Percentiles rank a stretch among this genome's conserved stretches.
phyloP scores from a whole-genome alignment of 192 early-diverging fungal genomes.

The Coemansia sp. region DNA sequence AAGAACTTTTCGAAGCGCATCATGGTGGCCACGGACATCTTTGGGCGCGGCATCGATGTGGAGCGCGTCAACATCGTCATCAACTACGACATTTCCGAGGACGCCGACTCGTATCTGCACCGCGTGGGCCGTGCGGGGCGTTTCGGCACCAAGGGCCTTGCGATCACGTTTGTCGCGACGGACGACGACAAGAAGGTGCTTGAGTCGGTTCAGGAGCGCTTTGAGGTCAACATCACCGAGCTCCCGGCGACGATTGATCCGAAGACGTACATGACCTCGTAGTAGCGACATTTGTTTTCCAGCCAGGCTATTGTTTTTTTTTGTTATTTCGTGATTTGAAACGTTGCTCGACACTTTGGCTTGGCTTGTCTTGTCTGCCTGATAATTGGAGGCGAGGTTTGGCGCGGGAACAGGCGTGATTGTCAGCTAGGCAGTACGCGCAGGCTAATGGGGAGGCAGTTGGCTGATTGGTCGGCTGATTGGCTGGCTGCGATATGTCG shows the following conservation, averaged over 20 bases:
- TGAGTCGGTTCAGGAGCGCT: slow-evolving; percentile 86
- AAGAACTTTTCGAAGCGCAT: slow-evolving; percentile 93
- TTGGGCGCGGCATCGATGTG: slow-evolving; percentile 98
- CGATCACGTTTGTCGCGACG: slow-evolving; percentile 87
- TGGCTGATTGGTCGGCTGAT: too few species aligned
- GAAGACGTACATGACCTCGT: slow-evolving; percentile 71
- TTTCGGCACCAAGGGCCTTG: slow-evolving; percentile 98
- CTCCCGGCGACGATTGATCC: slow-evolving; percentile 85
- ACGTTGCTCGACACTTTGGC: too few species aligned
- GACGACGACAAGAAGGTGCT: slow-evolving; percentile 74
- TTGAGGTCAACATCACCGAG: slow-evolving; percentile 91
- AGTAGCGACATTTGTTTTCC: too few species aligned
- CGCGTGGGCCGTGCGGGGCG: slow-evolving; percentile 97
- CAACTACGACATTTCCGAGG: slow-evolving; percentile 97
- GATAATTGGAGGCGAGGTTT: too few species aligned
- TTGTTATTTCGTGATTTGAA: not conserved
- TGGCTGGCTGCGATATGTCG: too few species aligned
- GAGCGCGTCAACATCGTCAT: slow-evolving; percentile 98
- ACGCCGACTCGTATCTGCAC: slow-evolving; percentile 89
- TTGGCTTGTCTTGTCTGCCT: too few species aligned
- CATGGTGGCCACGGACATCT: slow-evolving; percentile 96
- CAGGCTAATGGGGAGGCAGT: too few species aligned
- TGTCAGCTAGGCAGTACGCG: too few species aligned
- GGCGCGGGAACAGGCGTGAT: too few species aligned
- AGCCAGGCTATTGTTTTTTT: slow-evolving; percentile 8